A percentile compares a stretch with the other conserved stretches of the same genome.
These are phyloP conservation scores for Fusarium chaquense DNA, from an alignment of 2,329 filamentous ascomycete genomes.

Conservation along the genomic window DNA sequence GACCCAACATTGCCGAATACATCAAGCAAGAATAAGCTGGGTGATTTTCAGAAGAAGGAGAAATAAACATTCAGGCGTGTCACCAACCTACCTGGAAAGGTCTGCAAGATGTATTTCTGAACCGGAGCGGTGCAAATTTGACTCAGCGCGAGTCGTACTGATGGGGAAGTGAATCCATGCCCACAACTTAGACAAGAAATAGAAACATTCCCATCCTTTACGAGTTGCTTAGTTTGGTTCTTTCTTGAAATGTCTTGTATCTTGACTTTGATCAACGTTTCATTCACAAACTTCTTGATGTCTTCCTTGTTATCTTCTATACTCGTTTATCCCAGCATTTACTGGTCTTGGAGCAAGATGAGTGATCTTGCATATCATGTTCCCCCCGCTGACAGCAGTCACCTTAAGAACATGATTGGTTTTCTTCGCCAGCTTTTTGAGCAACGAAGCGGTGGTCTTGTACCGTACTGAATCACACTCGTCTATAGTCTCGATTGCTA, in stretches of 20 bases:
- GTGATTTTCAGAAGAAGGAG: not conserved
- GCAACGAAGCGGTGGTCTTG: no score
- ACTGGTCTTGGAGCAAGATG: no score
- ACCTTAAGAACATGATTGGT: no score
- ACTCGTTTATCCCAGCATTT: not conserved
- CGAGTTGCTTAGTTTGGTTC: not conserved
- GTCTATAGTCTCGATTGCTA: not conserved
- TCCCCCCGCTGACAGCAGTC: no score
- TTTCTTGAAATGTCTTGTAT: not conserved
- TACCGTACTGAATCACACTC: not conserved
- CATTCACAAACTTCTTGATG: not conserved
- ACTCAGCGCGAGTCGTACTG: no score
- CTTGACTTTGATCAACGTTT: not conserved
- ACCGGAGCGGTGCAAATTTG: no score
- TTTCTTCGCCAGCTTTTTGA: no score
- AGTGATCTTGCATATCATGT: no score
- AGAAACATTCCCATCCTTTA: not conserved
- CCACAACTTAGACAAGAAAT: not conserved
- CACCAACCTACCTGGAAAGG: no score
- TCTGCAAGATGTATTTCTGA: no score
- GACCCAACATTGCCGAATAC: conserved; percentile 32
- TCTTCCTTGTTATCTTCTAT: not conserved
- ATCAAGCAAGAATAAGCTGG: conserved; percentile 9
- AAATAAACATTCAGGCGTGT: not conserved
- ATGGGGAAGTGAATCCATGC: not conserved